Evolutionary conservation across 805 yeast genomes (phyloP).

Genomic region (Kregervanrija fluxuum): DNA sequence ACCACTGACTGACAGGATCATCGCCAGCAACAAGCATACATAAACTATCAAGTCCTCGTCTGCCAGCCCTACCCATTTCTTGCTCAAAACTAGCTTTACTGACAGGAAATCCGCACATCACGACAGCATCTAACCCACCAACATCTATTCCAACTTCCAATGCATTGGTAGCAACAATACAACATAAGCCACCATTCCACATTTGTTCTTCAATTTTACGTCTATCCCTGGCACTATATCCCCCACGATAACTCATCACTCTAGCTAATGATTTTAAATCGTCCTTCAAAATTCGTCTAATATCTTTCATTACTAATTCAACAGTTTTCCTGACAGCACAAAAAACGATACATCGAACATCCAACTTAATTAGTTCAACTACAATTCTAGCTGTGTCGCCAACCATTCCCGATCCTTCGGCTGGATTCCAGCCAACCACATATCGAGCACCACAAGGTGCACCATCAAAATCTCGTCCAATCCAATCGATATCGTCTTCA

Average conservation of each 20-base stretch:
- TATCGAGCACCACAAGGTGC: conserved; percentile 79
- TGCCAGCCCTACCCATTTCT: conserved; percentile 96
- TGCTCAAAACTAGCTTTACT: conserved; percentile 86
- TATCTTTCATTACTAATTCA: conserved; percentile 81
- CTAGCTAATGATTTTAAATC: conserved; percentile 44
- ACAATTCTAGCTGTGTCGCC: conserved; percentile 70
- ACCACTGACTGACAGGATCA: conserved; percentile 82
- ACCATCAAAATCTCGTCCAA: conserved; percentile 60
- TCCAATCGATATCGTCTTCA: conserved; percentile 44
- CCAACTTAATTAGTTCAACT: conserved; percentile 53
- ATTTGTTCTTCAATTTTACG: conserved; percentile 81
- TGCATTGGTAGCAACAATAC: conserved; percentile 92
- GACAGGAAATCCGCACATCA: conserved; percentile 88
- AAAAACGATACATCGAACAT: conserved; percentile 80
- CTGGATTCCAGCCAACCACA: conserved; percentile 81
- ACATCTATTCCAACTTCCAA: conserved; percentile 93
- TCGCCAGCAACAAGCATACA: conserved; percentile 79
- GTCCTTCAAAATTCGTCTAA: conserved; percentile 47
- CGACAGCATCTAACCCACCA: conserved; percentile 85
- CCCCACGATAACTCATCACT: conserved; percentile 92
- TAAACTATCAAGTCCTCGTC: conserved; percentile 77
- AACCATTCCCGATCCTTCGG: conserved; percentile 56
- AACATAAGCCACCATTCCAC: conserved; percentile 81
- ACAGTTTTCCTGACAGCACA: conserved; percentile 83
- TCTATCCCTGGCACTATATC: conserved; percentile 81